Evolutionary conservation across 495 filamentous ascomycete genomes (phyloP), one percentile per base, ranked within the genome.

Genomic region (Penicillium daleae): DNA sequence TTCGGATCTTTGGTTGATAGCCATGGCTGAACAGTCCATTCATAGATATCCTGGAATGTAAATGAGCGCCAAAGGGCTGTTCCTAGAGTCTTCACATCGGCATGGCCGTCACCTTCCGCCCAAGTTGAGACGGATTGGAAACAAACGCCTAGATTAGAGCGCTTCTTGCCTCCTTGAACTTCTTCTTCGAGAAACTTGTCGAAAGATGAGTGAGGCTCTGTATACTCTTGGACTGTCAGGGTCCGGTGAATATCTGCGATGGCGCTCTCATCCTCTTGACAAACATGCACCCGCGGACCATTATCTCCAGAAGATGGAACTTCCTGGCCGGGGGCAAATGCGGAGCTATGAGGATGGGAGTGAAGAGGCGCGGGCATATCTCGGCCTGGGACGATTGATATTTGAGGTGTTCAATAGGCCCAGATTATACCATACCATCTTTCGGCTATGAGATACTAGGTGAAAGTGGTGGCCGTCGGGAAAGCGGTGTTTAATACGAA

Each of bases 1-100:
- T 75, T 53, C 7, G 74, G 72, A 29, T 71, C 65, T 40, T 76
- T 73, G 5, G 65, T 57, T 2, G 67, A 60, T 9, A 72, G 15
- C 75, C 70, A 75, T 10, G 75, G 75, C 62, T 76, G 69, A 31
- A 78, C 61, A 2, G 75, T 78, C 75, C 75, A 76, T 54, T 78
- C 73, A 27, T 76, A 78, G 33, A 78, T 66, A 64, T 78, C 75
- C 27, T 68, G 73, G 12, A 75, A 61, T 0, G 72, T 78, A 17
- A 78, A 35, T 1, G 75, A 76, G 2, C 75, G 73, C 75, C 75
- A 78, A 21, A 78, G 65, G 0, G 75, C 69, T 1, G 69, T 74
- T 7, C 70, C 73, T 24, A 78, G 40, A 0, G 73, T 78, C 58
- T 78, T 78, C 32, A 78, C 60, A 48, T 65, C 62, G 13, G 59